Percentiles rank a stretch among this genome's conserved stretches.
phyloP scores from a whole-genome alignment of 2,329 filamentous ascomycete species.

The Calonectria pseudoturangicola region DNA sequence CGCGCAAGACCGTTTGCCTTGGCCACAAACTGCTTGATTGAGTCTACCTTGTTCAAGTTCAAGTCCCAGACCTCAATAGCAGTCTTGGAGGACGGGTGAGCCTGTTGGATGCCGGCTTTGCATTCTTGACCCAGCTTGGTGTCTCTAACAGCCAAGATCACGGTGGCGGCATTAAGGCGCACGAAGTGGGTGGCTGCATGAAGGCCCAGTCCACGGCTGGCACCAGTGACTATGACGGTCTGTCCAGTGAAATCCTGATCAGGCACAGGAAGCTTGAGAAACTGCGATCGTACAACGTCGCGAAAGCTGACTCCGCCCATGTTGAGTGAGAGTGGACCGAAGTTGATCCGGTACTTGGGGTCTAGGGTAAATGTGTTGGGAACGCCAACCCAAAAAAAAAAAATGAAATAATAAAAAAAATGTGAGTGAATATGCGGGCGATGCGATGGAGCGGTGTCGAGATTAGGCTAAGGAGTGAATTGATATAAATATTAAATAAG shows the following conservation, averaged over 20 bases:
- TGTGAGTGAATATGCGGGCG: not conserved
- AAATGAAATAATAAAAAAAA: not conserved
- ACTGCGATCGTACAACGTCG: slow-evolving; percentile 2
- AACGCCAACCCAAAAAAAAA: not conserved
- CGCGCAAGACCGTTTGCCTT: not conserved
- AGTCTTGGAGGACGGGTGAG: slow-evolving; percentile 1
- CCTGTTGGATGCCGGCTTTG: not conserved
- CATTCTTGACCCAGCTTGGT: slow-evolving; percentile 8
- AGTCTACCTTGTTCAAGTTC: slow-evolving; percentile 1
- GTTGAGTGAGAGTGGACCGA: not conserved
- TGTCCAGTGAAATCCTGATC: slow-evolving; percentile 17
- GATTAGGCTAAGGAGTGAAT: slow-evolving; percentile 19
- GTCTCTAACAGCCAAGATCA: slow-evolving; percentile 6
- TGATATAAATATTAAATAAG: slow-evolving; percentile 28
- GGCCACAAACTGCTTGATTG: slow-evolving; percentile 8
- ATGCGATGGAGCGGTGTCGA: slow-evolving; percentile 15
- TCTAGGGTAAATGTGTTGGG: slow-evolving; percentile 3
- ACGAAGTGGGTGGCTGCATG: not conserved
- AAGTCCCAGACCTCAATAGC: slow-evolving; percentile 15
- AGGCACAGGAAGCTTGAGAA: slow-evolving; percentile 3
- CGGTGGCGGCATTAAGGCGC: not conserved
- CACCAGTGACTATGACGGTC: slow-evolving; percentile 11
- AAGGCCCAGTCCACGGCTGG: slow-evolving; percentile 9
- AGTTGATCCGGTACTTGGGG: not conserved
- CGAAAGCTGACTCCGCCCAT: slow-evolving; percentile 23